These are phyloP conservation scores for Cercospora canescens DNA, from an alignment of 2,329 filamentous ascomycete genomes.

Conservation along the genomic window DNA sequence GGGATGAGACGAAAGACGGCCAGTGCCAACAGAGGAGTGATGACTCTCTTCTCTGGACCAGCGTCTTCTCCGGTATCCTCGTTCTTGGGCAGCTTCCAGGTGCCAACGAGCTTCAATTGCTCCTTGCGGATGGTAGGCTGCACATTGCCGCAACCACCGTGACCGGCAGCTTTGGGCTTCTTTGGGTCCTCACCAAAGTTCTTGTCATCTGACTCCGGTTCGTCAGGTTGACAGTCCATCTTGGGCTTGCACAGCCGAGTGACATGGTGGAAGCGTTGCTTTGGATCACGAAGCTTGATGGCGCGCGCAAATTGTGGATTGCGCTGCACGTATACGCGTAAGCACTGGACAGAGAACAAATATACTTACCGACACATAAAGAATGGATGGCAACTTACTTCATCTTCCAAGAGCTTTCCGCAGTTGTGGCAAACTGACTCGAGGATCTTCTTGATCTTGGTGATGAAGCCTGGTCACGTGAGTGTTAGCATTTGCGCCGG, in stretches of 20 bases:
- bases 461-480: slow-evolving; percentile 75
- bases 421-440: slow-evolving; percentile 99
- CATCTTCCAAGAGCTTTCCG: slow-evolving; percentile 94
- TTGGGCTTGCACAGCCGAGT: slow-evolving; percentile 92
- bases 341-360: slow-evolving; percentile 41
- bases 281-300: slow-evolving; percentile 83
- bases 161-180: slow-evolving; percentile 56
- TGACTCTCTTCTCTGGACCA: slow-evolving; percentile 74
- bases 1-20: slow-evolving; percentile 84
- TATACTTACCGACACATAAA: slow-evolving; percentile 15
- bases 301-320: slow-evolving; percentile 82
- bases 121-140: slow-evolving; percentile 87
- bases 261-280: slow-evolving; percentile 88
- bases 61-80: slow-evolving; percentile 68
- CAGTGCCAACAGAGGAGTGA: slow-evolving; percentile 82
- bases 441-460: slow-evolving; percentile 98
- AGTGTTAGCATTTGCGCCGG: slow-evolving; percentile 11
- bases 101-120: slow-evolving; percentile 78
- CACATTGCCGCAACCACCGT: slow-evolving; percentile 90
- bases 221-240: slow-evolving; percentile 79
- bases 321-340: slow-evolving; percentile 59
- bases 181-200: slow-evolving; percentile 63
- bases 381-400: slow-evolving; percentile 73
- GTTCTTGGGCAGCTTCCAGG: slow-evolving; percentile 69
- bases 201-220: slow-evolving; percentile 68